Conservation (phyloP, 2,329 filamentous ascomycete species). For the Metarhizium brunneum region DNA sequence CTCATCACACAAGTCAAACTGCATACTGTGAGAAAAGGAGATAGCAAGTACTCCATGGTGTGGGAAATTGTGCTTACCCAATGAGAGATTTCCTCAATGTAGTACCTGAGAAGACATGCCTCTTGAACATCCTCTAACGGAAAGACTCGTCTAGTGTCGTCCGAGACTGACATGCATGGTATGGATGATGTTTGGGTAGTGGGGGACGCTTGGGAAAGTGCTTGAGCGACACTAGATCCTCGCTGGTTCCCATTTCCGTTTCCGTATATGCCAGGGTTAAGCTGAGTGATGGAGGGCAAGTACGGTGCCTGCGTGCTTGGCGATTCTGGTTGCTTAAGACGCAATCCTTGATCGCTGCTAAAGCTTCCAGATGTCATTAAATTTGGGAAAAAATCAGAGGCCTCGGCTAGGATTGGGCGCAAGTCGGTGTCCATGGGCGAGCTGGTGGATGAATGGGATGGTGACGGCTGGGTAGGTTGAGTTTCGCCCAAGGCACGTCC, state of each 20-base stretch:
- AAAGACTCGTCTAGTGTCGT: slow-evolving; percentile 12
- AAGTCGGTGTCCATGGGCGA: neutral
- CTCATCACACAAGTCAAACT: slow-evolving; percentile 32
- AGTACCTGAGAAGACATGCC: slow-evolving; percentile 28
- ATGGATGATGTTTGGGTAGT: neutral
- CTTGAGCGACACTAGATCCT: neutral
- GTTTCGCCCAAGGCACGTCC: neutral
- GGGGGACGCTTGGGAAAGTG: neutral
- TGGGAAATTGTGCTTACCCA: slow-evolving; percentile 19
- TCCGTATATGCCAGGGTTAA: neutral
- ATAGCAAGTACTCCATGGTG: neutral
- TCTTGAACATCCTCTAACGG: slow-evolving; percentile 26
- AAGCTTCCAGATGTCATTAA: slow-evolving; percentile 2
- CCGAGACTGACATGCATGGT: neutral
- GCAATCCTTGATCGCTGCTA: neutral
- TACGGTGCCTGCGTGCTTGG: neutral
- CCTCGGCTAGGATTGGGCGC: neutral
- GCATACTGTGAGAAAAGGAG: slow-evolving; percentile 5
- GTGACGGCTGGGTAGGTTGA: neutral
- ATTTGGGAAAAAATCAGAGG: neutral
- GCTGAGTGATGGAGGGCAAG: neutral
- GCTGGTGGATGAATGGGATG: neutral
- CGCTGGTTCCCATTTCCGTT: neutral
- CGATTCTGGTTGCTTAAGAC: neutral
- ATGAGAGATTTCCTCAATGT: slow-evolving; percentile 29